Percentiles rank a stretch among this genome's conserved stretches.
phyloP scores from a whole-genome alignment of 2,329 filamentous ascomycete genomes.

The Xylariaceae sp. region DNA sequence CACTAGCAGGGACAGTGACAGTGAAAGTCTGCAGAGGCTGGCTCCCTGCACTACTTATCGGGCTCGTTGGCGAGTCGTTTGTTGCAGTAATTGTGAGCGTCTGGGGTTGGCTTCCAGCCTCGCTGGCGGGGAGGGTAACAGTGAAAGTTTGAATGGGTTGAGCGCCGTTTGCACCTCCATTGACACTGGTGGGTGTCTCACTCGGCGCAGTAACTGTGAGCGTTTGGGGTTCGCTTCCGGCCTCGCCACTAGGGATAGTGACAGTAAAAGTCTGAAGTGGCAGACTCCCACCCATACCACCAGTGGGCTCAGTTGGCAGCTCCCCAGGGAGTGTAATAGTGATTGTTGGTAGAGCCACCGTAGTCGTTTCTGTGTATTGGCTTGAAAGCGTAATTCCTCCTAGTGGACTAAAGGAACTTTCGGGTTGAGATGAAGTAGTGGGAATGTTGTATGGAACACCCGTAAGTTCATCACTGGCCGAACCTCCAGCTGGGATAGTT shows the following conservation, averaged over 20 bases:
- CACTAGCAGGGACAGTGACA: not conserved
- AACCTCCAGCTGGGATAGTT: slow-evolving; percentile 7
- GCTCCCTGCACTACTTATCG: not conserved
- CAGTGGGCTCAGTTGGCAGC: slow-evolving; percentile 10
- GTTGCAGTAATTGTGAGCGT: slow-evolving; percentile 1
- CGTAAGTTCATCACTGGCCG: not conserved
- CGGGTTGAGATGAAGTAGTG: not conserved
- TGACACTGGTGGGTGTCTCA: not conserved
- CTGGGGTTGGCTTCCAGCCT: not conserved
- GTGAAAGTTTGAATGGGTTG: slow-evolving; percentile 6
- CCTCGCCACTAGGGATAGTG: not conserved
- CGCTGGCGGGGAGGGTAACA: not conserved
- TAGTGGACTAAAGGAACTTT: slow-evolving; percentile 9
- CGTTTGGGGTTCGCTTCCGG: slow-evolving; percentile 1
- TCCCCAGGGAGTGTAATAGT: slow-evolving; percentile 25
- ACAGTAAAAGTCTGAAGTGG: not conserved
- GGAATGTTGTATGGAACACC: no score
- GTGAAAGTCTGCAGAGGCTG: not conserved
- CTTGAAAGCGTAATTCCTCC: slow-evolving; percentile 17
- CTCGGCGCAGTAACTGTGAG: slow-evolving; percentile 10
- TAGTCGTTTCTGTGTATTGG: slow-evolving; percentile 17
- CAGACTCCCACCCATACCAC: not conserved
- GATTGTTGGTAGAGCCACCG: slow-evolving; percentile 22
- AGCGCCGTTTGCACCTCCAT: not conserved
- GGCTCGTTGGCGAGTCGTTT: not conserved